These are phyloP conservation scores for Epichloe scottii DNA, from an alignment of 2,329 filamentous ascomycete genomes.

Conservation along the genomic window DNA sequence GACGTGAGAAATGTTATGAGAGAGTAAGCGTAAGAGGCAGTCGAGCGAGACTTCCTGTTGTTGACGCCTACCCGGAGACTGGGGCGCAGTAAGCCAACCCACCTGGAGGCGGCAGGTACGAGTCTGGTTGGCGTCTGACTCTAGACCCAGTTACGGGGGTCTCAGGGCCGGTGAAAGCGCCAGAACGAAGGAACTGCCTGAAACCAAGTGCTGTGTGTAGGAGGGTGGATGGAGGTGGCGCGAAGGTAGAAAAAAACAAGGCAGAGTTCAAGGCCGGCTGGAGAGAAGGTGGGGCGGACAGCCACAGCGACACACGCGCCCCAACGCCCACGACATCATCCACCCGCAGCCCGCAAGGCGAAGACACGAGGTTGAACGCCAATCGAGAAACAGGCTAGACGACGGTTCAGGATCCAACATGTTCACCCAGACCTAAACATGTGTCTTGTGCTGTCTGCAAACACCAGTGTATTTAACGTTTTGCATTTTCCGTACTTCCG, in stretches of 20 bases:
- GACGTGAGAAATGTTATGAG: neutral
- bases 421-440: no score
- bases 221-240: neutral
- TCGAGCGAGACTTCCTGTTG: neutral
- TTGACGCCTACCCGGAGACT: constrained; percentile 2
- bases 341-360: no score
- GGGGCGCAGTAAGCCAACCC: constrained; percentile 1
- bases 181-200: neutral
- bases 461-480: no score
- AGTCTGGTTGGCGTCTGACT: neutral
- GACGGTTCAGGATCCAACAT: no score
- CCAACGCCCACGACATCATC: neutral
- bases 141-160: neutral
- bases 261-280: neutral
- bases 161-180: neutral
- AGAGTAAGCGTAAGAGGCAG: neutral
- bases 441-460: no score
- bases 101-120: neutral
- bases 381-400: no score
- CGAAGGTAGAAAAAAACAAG: constrained; percentile 2
- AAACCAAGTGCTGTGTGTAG: neutral
- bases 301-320: neutral
- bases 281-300: neutral
- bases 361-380: no score
- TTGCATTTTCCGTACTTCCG: no score